Conservation (phyloP, 345 rosid species). For the Erodium maritimum region DNA sequence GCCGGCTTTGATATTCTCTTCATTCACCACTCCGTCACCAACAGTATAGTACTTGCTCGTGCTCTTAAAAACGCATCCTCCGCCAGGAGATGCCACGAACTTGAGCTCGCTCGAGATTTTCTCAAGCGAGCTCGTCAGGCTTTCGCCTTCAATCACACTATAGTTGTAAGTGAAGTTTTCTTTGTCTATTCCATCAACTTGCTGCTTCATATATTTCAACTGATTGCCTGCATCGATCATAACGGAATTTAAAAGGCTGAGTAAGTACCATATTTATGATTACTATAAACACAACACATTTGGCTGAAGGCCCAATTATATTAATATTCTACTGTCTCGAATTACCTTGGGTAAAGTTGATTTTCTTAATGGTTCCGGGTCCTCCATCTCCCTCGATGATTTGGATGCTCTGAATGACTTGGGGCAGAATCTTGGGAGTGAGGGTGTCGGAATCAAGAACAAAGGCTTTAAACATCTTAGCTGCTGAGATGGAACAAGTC, state of each 20-base stretch:
- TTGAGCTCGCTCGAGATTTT: conserved; percentile 11
- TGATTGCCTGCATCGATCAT: conserved; percentile 4
- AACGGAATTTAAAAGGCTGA: too few species aligned
- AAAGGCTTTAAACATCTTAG: conserved; percentile 16
- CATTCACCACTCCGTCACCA: conserved; percentile 9
- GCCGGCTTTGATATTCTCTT: conserved; percentile 20
- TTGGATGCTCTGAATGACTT: conserved; percentile 11
- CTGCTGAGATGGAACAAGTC: conserved; percentile 8
- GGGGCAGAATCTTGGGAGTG: conserved; percentile 19
- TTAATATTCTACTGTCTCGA: too few species aligned
- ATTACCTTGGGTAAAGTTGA: conserved; percentile 18
- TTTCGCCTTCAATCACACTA: conserved; percentile 11
- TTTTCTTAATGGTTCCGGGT: conserved; percentile 19
- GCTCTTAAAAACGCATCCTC: conserved; percentile 25
- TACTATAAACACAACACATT: too few species aligned
- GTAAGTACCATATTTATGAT: too few species aligned
- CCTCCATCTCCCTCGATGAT: conserved; percentile 28
- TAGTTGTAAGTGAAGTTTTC: conserved; percentile 8
- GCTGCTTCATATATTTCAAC: conserved; percentile 8
- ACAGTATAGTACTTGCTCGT: conserved; percentile 13
- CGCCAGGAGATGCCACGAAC: conserved; percentile 13
- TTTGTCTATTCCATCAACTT: conserved; percentile 5
- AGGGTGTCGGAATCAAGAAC: conserved; percentile 14
- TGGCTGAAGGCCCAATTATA: too few species aligned
- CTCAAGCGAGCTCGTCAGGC: conserved; percentile 5